Conservation (phyloP, 495 filamentous ascomycete genomes). For the Penicillium atrosanguineum region DNA sequence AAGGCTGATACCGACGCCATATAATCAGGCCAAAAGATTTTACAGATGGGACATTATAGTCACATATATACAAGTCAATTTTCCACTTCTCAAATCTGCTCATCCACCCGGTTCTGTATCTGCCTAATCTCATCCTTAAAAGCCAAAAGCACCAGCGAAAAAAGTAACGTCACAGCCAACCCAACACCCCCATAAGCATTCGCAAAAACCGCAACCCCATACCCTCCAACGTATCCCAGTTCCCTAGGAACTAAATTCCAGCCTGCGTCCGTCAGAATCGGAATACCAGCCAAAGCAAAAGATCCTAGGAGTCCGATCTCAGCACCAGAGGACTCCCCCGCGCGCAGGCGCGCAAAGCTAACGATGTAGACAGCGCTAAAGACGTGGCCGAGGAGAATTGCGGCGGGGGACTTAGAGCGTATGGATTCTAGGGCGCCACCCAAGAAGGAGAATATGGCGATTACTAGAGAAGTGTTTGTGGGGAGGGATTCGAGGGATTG, state of each 20-base stretch:
- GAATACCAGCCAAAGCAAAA: background rate
- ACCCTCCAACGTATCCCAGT: background rate
- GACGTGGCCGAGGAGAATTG: background rate
- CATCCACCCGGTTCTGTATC: background rate
- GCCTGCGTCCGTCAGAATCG: background rate
- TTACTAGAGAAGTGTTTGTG: background rate
- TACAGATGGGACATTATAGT: no score
- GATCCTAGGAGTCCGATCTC: background rate
- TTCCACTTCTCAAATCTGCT: background rate
- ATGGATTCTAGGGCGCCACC: background rate
- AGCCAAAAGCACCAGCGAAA: background rate
- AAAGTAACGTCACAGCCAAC: background rate
- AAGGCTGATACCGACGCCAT: background rate
- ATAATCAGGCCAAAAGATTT: background rate
- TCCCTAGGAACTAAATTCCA: background rate
- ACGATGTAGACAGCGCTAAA: background rate
- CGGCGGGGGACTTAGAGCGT: background rate
- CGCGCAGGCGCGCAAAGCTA: background rate
- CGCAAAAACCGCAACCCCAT: background rate
- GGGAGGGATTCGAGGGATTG: background rate
- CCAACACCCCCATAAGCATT: background rate
- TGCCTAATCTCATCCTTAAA: background rate
- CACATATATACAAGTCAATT: no score
- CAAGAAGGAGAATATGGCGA: background rate
- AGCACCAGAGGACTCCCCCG: background rate